A percentile compares a stretch with the other conserved stretches of the same genome.
These are phyloP conservation scores for Trichosporon faecale DNA, from an alignment of 1,284 basidiomycete genomes.

Conservation along the genomic window DNA sequence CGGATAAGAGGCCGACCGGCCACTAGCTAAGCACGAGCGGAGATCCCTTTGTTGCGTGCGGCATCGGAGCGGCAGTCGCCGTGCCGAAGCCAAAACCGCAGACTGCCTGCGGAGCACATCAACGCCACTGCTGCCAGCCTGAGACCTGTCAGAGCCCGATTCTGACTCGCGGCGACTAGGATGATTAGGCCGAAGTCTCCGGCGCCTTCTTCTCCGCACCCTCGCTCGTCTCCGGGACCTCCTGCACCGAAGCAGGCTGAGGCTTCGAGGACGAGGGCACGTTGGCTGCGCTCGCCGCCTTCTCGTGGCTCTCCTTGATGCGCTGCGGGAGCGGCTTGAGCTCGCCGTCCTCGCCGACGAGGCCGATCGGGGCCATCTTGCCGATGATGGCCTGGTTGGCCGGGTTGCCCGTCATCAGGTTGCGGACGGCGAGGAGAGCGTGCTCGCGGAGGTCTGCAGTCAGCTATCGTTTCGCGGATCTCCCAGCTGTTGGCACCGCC, in stretches of 20 bases:
- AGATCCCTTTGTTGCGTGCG: no score
- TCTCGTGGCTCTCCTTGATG: slow-evolving; percentile 32
- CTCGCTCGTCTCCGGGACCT: not conserved
- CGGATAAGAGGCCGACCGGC: no score
- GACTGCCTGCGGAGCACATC: no score
- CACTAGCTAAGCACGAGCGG: no score
- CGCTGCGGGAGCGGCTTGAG: slow-evolving; percentile 54
- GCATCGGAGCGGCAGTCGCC: no score
- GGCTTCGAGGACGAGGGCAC: not conserved
- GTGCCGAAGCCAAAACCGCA: no score
- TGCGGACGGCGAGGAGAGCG: slow-evolving; percentile 75
- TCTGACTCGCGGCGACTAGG: no score
- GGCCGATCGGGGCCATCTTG: slow-evolving; percentile 61
- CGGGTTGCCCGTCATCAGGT: slow-evolving; percentile 68
- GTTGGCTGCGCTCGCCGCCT: not conserved
- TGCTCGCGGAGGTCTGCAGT: slow-evolving; percentile 77
- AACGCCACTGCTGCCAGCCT: no score
- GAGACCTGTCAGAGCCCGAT: no score
- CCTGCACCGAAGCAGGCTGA: not conserved
- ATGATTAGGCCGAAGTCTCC: no score
- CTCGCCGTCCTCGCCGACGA: slow-evolving; percentile 60
- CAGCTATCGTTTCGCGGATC: not conserved
- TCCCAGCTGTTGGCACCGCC: no score
- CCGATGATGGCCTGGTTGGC: slow-evolving; percentile 76
- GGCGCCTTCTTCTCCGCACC: not conserved